Evolutionary conservation across 2,329 filamentous ascomycete genomes (phyloP).

Genomic region (Pseudogymnoascus sp.): DNA sequence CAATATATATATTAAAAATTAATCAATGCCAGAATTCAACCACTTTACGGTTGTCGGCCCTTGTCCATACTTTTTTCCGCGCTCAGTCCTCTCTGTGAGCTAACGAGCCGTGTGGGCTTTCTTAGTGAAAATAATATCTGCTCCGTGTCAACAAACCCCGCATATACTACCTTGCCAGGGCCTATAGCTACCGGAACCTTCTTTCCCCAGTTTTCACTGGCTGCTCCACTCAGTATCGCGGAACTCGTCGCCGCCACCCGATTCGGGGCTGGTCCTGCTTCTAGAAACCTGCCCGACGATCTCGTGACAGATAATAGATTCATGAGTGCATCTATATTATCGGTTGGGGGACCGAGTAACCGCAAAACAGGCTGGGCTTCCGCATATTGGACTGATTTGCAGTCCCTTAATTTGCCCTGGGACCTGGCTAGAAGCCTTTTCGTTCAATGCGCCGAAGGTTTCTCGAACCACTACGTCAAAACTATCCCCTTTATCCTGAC

Average conservation of each 20-base stretch:
- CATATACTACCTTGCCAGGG: not conserved
- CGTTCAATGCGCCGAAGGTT: not conserved
- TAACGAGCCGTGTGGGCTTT: not conserved
- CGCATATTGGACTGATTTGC: not conserved
- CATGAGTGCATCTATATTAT: not conserved
- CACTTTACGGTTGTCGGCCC: constrained; percentile 2
- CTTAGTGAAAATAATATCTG: not conserved
- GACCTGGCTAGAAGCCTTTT: not conserved
- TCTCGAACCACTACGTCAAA: not conserved
- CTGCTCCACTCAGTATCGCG: not conserved
- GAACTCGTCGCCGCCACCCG: not conserved
- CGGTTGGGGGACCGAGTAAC: not conserved
- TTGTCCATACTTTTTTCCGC: constrained; percentile 3
- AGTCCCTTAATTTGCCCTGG: not conserved
- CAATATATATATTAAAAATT: constrained; percentile 3
- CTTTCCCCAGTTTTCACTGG: constrained; percentile 1
- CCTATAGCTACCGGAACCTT: constrained; percentile 5
- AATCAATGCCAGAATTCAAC: constrained; percentile 1
- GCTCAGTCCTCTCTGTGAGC: not conserved
- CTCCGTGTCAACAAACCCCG: not conserved
- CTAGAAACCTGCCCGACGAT: not conserved
- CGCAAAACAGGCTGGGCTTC: constrained; percentile 4
- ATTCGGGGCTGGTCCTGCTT: not conserved
- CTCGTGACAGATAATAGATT: not conserved
- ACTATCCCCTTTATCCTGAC: not conserved